A percentile compares a stretch with the other conserved stretches of the same genome.
phyloP scores from a whole-genome alignment of 176 grass and related monocot genomes.

The Cenchrus fungigraminus region DNA sequence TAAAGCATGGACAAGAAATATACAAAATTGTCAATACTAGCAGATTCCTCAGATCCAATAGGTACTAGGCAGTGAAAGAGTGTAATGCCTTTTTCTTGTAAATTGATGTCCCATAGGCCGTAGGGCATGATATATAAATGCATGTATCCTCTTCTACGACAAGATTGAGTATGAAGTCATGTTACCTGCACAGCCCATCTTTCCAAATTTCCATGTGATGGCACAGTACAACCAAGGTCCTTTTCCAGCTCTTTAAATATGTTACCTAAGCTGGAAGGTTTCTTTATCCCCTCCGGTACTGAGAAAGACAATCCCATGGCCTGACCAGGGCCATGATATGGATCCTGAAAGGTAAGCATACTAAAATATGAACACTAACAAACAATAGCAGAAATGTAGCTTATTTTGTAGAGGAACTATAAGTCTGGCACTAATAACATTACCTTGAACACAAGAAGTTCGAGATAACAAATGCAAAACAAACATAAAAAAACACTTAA shows the following conservation, averaged over 20 bases:
- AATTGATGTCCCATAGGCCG: constrained; percentile 3
- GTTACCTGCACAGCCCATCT: constrained; percentile 98
- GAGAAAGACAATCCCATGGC: constrained; percentile 98
- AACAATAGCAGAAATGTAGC: not conserved
- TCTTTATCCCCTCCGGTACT: constrained; percentile 84
- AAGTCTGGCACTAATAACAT: not conserved
- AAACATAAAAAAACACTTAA: not conserved
- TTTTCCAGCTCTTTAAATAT: constrained; percentile 92
- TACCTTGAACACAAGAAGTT: not conserved
- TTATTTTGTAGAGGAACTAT: not conserved
- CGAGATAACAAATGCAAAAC: not conserved
- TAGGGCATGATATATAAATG: constrained; percentile 5
- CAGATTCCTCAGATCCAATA: not conserved
- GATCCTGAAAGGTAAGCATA: constrained; percentile 68
- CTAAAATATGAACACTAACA: not conserved
- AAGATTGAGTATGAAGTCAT: not conserved
- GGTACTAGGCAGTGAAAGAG: not conserved
- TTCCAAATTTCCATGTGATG: constrained; percentile 94
- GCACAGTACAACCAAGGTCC: constrained; percentile 78
- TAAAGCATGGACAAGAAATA: not conserved
- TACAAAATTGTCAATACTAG: constrained; percentile 8
- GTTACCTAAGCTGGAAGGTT: constrained; percentile 79
- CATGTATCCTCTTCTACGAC: not conserved
- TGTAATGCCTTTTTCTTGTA: not conserved
- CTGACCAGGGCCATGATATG: constrained; percentile 94